A percentile compares a stretch with the other conserved stretches of the same genome.
These are phyloP conservation scores for Tricholoma sp. DNA, from an alignment of 768 basidiomycete genomes.

Conservation along the genomic window DNA sequence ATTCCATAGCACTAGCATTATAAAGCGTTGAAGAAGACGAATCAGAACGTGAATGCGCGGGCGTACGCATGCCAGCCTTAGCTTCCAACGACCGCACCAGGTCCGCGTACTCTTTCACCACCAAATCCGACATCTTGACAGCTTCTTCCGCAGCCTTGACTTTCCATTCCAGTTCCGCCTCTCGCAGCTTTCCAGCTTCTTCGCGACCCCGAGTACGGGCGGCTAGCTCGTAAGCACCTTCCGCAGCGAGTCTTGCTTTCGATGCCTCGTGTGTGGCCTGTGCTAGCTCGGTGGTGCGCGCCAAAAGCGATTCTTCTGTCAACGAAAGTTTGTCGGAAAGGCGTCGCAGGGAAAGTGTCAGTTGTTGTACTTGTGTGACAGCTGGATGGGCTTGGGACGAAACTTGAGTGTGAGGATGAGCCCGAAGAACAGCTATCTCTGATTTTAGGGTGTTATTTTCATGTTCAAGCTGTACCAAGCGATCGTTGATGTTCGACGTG, in stretches of 20 bases:
- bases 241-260: conserved; percentile 37
- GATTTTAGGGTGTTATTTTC: conserved; percentile 54
- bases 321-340: conserved; percentile 62
- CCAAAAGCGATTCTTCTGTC: conserved; percentile 51
- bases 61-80: conserved; percentile 20
- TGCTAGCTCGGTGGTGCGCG: conserved; percentile 44
- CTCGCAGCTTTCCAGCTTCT: conserved; percentile 46
- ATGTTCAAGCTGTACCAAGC: conserved; percentile 43
- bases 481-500: conserved; percentile 42
- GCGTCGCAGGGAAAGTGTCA: conserved; percentile 64
- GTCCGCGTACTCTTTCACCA: conserved; percentile 69
- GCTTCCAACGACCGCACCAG: conserved; percentile 64
- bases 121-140: conserved; percentile 55
- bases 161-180: conserved; percentile 42
- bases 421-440: conserved; percentile 53
- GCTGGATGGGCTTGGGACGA: conserved; percentile 22
- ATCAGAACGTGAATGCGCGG: neutral
- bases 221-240: conserved; percentile 52
- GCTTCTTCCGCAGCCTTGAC: conserved; percentile 51
- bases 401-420: conserved; percentile 40
- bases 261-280: conserved; percentile 37
- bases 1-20: neutral
- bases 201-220: conserved; percentile 49
- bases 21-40: neutral
- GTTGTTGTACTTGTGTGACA: conserved; percentile 36